These are phyloP conservation scores for Macrophomina pseudophaseolina DNA, from an alignment of 2,329 filamentous ascomycete species.

Conservation along the genomic window DNA sequence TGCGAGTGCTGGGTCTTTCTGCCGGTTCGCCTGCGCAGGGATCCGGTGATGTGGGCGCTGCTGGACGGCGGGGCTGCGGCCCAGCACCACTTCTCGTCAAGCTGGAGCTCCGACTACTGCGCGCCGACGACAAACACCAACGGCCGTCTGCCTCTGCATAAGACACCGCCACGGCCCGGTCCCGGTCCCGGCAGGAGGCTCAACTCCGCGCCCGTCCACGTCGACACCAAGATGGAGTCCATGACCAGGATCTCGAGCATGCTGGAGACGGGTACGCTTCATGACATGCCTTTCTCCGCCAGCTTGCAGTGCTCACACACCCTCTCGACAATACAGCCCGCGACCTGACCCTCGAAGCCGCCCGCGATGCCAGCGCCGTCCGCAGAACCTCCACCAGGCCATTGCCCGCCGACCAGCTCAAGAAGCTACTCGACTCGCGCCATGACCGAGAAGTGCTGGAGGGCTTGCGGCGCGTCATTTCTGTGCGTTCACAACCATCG, in stretches of 20 bases:
- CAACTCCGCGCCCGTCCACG: background rate
- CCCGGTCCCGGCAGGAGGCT: background rate
- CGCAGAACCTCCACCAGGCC: slow-evolving; percentile 64
- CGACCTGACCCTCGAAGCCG: slow-evolving; percentile 96
- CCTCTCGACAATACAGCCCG: slow-evolving; percentile 70
- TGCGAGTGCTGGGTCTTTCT: background rate
- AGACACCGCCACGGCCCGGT: slow-evolving; percentile 15
- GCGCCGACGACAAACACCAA: slow-evolving; percentile 8
- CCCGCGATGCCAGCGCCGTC: slow-evolving; percentile 76
- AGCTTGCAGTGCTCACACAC: slow-evolving; percentile 12
- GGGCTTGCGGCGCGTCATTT: slow-evolving; percentile 84
- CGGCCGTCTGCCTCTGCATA: slow-evolving; percentile 14
- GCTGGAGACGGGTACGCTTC: slow-evolving; percentile 82
- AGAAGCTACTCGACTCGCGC: slow-evolving; percentile 92
- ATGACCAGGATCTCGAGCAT: slow-evolving; percentile 92
- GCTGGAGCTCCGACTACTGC: slow-evolving; percentile 22
- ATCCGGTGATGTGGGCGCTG: slow-evolving; percentile 9
- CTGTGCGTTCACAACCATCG: slow-evolving; percentile 61
- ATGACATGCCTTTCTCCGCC: slow-evolving; percentile 6
- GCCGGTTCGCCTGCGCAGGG: slow-evolving; percentile 1
- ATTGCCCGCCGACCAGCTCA: slow-evolving; percentile 81
- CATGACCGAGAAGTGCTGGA: slow-evolving; percentile 93
- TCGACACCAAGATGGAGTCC: slow-evolving; percentile 75
- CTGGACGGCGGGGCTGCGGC: slow-evolving; percentile 14
- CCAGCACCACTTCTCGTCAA: slow-evolving; percentile 11